These are phyloP conservation scores for Nicotiana tomentosiformis DNA, from an alignment of 257 asterid species.

Conservation along the genomic window DNA sequence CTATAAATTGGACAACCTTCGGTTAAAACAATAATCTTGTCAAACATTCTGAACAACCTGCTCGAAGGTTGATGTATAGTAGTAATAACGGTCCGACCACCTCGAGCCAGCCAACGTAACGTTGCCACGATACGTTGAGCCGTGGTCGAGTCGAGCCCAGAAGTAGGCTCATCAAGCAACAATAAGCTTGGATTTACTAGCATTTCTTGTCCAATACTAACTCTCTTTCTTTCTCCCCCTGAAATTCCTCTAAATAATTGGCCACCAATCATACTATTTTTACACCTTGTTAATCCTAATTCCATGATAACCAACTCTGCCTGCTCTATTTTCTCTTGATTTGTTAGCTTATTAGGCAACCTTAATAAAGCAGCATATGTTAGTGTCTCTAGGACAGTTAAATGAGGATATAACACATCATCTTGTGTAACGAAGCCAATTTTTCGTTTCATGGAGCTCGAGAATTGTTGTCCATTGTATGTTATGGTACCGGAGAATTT, in stretches of 20 bases:
- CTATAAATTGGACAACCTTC: constrained; percentile 65
- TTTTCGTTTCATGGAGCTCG: constrained; percentile 42
- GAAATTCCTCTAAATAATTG: constrained; percentile 59
- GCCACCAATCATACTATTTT: constrained; percentile 57
- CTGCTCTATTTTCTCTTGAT: constrained; percentile 48
- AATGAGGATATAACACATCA: constrained; percentile 72
- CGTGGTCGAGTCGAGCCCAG: constrained; percentile 84
- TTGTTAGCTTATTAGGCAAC: constrained; percentile 44
- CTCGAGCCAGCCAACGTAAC: constrained; percentile 48
- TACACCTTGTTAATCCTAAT: constrained; percentile 63
- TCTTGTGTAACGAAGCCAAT: constrained; percentile 81
- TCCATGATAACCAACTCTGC: constrained; percentile 51
- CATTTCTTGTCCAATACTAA: constrained; percentile 88
- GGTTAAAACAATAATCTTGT: constrained; percentile 58
- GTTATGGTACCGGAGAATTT: constrained; percentile 53
- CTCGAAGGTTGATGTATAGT: constrained; percentile 94
- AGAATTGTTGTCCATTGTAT: constrained; percentile 54
- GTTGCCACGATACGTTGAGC: constrained; percentile 62
- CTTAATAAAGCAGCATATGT: constrained; percentile 62
- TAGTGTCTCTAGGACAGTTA: constrained; percentile 72
- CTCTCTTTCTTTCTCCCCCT: constrained; percentile 83
- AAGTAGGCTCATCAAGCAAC: constrained; percentile 85
- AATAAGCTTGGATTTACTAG: constrained; percentile 71
- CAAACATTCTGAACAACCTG: constrained; percentile 68
- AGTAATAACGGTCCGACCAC: constrained; percentile 69